phyloP scores from a whole-genome alignment of 2,329 filamentous ascomycete species.

The Thelonectria rubi region DNA sequence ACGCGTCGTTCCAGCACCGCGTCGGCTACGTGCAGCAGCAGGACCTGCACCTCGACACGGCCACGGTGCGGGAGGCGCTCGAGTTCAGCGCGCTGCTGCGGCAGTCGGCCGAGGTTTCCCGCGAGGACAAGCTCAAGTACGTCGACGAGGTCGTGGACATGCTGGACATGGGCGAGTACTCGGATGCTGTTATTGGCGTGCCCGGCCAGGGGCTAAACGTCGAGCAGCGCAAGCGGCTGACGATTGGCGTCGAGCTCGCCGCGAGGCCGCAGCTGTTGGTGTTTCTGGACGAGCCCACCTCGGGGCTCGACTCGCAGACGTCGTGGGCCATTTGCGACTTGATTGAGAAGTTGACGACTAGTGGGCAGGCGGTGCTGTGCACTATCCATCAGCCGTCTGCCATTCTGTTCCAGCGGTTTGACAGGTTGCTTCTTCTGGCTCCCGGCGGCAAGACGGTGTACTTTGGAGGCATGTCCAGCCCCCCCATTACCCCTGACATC shows the following conservation, averaged over 20 bases:
- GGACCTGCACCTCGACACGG: slow-evolving; percentile 74
- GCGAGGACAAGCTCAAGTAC: slow-evolving; percentile 40
- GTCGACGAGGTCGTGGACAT: slow-evolving; percentile 45
- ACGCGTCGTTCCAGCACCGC: slow-evolving; percentile 71
- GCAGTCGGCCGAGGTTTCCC: slow-evolving; percentile 66
- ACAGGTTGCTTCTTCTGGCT: slow-evolving; percentile 64
- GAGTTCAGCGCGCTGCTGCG: slow-evolving; percentile 73
- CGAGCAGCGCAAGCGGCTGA: slow-evolving; percentile 65
- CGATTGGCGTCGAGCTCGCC: slow-evolving; percentile 79
- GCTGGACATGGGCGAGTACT: slow-evolving; percentile 66
- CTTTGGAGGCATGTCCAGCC: slow-evolving; percentile 63
- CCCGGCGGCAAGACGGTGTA: slow-evolving; percentile 67
- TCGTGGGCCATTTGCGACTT: slow-evolving; percentile 79
- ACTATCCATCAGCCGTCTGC: slow-evolving; percentile 60
- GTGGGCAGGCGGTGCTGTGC: slow-evolving; percentile 55
- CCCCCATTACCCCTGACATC: not conserved
- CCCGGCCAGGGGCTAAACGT: slow-evolving; percentile 63
- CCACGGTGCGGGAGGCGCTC: slow-evolving; percentile 62
- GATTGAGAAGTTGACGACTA: slow-evolving; percentile 69
- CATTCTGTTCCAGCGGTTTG: slow-evolving; percentile 58
- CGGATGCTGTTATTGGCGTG: slow-evolving; percentile 65
- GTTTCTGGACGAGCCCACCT: slow-evolving; percentile 82
- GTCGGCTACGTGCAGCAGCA: slow-evolving; percentile 79
- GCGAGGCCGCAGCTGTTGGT: slow-evolving; percentile 77
- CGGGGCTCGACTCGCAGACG: slow-evolving; percentile 78